These are phyloP conservation scores for Mycena vitilis DNA, from an alignment of 768 basidiomycete species.

Conservation along the genomic window DNA sequence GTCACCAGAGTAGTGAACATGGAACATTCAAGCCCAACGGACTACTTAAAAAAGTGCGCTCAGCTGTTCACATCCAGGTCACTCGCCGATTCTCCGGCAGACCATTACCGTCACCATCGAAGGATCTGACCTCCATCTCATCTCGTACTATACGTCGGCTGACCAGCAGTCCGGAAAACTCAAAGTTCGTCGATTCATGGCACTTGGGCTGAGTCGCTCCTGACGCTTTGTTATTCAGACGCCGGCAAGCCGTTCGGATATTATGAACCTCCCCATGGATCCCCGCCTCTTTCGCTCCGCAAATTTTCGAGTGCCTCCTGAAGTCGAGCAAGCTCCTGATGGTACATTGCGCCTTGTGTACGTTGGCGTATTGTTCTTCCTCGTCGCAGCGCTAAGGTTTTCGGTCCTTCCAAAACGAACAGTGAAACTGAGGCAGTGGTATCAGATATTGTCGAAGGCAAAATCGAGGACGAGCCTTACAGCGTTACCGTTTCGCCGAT, in stretches of 20 bases:
- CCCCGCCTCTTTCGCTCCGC: conserved; percentile 82
- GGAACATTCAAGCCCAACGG: conserved; percentile 77
- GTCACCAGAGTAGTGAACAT: conserved; percentile 54
- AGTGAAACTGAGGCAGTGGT: conserved; percentile 57
- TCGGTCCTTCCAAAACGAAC: background rate
- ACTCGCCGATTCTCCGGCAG: no score
- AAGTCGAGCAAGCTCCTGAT: conserved; percentile 79
- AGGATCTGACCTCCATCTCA: conserved; percentile 83
- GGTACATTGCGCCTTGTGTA: conserved; percentile 75
- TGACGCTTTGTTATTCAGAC: conserved; percentile 50
- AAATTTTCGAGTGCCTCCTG: conserved; percentile 87
- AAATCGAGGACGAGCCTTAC: conserved; percentile 60
- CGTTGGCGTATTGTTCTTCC: conserved; percentile 41
- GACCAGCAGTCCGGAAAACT: conserved; percentile 80
- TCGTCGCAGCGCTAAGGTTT: background rate
- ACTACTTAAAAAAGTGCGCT: conserved; percentile 80
- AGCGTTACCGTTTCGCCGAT: conserved; percentile 52
- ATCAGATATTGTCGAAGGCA: conserved; percentile 57
- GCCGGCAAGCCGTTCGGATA: conserved; percentile 77
- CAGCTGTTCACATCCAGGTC: background rate
- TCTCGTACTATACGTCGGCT: conserved; percentile 86
- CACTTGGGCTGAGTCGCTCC: conserved; percentile 7
- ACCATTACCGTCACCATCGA: conserved; percentile 67
- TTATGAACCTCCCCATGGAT: conserved; percentile 79
- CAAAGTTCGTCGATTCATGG: conserved; percentile 49